Percentiles rank a stretch among this genome's conserved stretches.
These are phyloP conservation scores for Neofusicoccum sp. DNA, from an alignment of 2,329 filamentous ascomycete species.

Conservation along the genomic window DNA sequence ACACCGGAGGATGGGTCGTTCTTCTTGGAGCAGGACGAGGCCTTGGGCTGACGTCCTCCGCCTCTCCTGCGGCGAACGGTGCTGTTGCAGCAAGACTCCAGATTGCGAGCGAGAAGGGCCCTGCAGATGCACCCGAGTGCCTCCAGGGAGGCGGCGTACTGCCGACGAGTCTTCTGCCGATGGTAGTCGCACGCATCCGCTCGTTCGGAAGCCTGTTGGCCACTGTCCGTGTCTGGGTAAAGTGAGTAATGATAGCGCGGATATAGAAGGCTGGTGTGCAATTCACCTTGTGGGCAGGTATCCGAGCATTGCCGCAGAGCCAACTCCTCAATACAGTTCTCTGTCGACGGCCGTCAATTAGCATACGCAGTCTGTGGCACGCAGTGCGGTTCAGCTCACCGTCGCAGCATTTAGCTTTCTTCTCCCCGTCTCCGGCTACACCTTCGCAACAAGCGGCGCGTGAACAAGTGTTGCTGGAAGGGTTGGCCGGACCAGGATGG, in stretches of 20 bases:
- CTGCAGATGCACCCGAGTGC: constrained; percentile 18
- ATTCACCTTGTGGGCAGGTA: not conserved
- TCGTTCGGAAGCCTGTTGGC: no score
- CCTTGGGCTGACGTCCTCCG: not conserved
- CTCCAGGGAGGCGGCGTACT: constrained; percentile 14
- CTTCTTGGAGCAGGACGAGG: not conserved
- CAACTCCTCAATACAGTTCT: constrained; percentile 16
- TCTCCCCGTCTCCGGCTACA: not conserved
- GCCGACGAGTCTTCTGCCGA: constrained; percentile 2
- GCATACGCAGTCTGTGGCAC: not conserved
- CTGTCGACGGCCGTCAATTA: not conserved
- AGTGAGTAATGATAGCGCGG: no score
- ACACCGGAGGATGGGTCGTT: not conserved
- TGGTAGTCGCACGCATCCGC: constrained; percentile 13
- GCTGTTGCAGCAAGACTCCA: constrained; percentile 18
- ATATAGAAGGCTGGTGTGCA: not conserved
- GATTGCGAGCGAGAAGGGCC: constrained; percentile 5
- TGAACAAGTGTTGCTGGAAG: no score
- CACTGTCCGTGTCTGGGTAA: no score
- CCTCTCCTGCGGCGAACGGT: constrained; percentile 1
- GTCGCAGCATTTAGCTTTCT: constrained; percentile 15
- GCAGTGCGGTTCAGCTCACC: not conserved
- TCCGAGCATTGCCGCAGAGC: constrained; percentile 5
- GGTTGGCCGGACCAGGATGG: no score
- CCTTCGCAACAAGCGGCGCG: constrained; percentile 6